phyloP scores from a whole-genome alignment of 345 rosid genomes.

The Camelina laxa region DNA sequence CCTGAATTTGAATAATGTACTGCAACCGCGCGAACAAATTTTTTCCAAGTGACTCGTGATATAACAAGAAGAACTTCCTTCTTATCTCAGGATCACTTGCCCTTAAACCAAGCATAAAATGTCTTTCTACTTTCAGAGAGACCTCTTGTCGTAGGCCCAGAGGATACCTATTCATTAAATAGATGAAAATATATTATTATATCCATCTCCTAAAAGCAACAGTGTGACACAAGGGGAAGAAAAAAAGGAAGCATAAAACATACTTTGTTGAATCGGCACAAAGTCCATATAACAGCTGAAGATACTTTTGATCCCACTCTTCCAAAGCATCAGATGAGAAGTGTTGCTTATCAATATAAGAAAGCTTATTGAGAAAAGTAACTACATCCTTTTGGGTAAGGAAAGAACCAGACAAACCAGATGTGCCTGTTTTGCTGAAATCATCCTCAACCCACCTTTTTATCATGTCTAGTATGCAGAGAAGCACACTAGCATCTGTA shows the following conservation, averaged over 20 bases:
- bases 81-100: constrained; percentile 93
- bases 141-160: constrained; percentile 81
- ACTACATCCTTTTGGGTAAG: constrained; percentile 80
- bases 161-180: constrained; percentile 61
- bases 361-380: constrained; percentile 82
- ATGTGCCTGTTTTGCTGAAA: constrained; percentile 62
- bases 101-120: constrained; percentile 94
- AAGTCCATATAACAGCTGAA: constrained; percentile 85
- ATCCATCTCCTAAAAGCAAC: constrained; percentile 29
- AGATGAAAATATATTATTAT: constrained; percentile 34
- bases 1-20: constrained; percentile 85
- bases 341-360: constrained; percentile 87
- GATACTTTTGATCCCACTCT: constrained; percentile 97
- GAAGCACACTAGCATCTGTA: constrained; percentile 89
- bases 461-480: constrained; percentile 83
- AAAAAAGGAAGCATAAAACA: constrained; percentile 27
- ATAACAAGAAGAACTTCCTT: constrained; percentile 81
- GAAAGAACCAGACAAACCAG: constrained; percentile 59
- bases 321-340: constrained; percentile 66
- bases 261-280: constrained; percentile 92
- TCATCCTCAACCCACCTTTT: constrained; percentile 95
- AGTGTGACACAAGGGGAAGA: constrained; percentile 24
- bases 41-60: constrained; percentile 84
- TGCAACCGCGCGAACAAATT: constrained; percentile 81
- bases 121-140: constrained; percentile 95